Evolutionary conservation across 805 yeast species (phyloP).

Genomic region (Wickerhamomyces alni): DNA sequence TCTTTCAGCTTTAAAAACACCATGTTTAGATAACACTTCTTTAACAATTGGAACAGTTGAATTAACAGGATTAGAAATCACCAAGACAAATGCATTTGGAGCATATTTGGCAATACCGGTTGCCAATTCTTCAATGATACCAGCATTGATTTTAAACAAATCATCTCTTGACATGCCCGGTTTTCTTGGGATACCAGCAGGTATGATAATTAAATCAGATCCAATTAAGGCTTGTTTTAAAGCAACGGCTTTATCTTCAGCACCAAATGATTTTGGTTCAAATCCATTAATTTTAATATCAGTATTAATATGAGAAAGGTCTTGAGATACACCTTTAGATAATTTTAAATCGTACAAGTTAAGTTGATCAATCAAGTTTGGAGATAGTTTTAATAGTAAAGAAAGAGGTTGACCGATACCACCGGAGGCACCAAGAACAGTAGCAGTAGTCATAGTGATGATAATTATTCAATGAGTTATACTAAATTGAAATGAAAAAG

Average conservation of each 20-base stretch:
- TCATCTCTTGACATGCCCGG: slow-evolving; percentile 95
- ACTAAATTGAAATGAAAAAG: no score
- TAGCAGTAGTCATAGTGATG: slow-evolving; percentile 45
- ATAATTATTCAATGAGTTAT: no score
- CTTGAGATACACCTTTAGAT: slow-evolving; percentile 85
- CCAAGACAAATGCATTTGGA: slow-evolving; percentile 70
- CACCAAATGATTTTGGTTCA: slow-evolving; percentile 54
- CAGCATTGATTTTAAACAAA: slow-evolving; percentile 76
- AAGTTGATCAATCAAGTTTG: slow-evolving; percentile 49
- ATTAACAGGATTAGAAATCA: slow-evolving; percentile 92
- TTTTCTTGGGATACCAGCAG: slow-evolving; percentile 91
- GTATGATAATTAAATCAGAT: slow-evolving; percentile 47
- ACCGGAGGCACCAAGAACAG: slow-evolving; percentile 89
- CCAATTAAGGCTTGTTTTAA: slow-evolving; percentile 26
- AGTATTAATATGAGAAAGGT: slow-evolving; percentile 77
- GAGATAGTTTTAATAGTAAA: slow-evolving; percentile 66
- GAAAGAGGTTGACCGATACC: slow-evolving; percentile 94
- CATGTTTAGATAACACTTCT: slow-evolving; percentile 63
- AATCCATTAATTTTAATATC: slow-evolving; percentile 52
- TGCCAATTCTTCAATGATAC: slow-evolving; percentile 69
- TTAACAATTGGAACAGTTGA: slow-evolving; percentile 88
- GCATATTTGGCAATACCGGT: slow-evolving; percentile 66
- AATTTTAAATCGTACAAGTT: slow-evolving; percentile 82
- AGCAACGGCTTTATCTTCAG: slow-evolving; percentile 40
- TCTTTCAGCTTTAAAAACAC: slow-evolving; percentile 63